Base-by-base conservation (phyloP, 805 yeast genomes). In the Wickerhamomyces pijperi region DNA sequence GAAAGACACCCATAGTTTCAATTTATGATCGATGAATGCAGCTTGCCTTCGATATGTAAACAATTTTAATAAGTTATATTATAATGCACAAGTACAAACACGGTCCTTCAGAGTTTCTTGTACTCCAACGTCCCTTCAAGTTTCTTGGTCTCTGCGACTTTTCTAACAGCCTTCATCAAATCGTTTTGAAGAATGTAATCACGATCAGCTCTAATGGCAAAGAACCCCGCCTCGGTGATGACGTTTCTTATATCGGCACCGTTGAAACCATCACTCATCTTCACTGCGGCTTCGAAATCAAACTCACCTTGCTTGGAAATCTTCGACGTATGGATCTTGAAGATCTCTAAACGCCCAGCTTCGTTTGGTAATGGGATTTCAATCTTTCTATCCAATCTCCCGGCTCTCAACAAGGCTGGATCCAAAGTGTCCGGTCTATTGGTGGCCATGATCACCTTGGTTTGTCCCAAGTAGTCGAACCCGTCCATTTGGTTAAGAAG, bases 401-500 rank as follows among this genome's bases (percentile, higher is more conserved):
- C 98, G 2, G 98, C 96, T 68, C 98, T 83, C 52, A 90, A 72
- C 51, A 90, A 70, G 4, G 98, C 98, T 13, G 98, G 98, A 62
- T 90, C 98, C 48, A 90, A 70, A 12, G 97, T 92, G 58, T 90
- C 98, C 11, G 98, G 98, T 65, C 98, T 77, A 63, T 90, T 90
- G n/a, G 98, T 90, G 28, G 98, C 98, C 98, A 90, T 90, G 54
- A 90, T 90, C 39, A 90, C 87, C 65, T 90, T 90, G 2, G 98
- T 90, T 62, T 87, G 95, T 20, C 98, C 98, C 54, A 90, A 71
- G 42, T 86, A 82, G 60, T 90, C 97, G 60, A 90, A 90, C 43
- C 98, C 98, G 61, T 90, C 98, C 97, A 90, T 88, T 64, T 92
- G 97, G 58, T 90, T 90, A 53, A 90, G 73, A 56, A 90, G 69